phyloP scores from a whole-genome alignment of 805 yeast genomes.

The Pichia eremophila region DNA sequence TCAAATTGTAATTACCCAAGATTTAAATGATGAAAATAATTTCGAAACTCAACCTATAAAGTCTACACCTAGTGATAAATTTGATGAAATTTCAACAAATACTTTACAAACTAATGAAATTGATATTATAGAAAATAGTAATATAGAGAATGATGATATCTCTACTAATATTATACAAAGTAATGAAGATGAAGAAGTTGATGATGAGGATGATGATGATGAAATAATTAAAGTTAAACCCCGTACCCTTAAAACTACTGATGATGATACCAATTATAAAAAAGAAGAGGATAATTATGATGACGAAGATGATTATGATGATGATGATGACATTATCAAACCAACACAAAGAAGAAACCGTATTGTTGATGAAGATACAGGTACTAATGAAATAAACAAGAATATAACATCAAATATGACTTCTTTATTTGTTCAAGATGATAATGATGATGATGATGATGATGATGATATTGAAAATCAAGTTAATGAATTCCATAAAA shows the following conservation, averaged over 20 bases:
- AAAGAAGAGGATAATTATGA: too few relatives aligned
- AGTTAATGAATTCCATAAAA: constrained; percentile 9
- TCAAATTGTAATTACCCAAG: not conserved
- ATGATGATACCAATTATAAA: too few relatives aligned
- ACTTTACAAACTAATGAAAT: too few relatives aligned
- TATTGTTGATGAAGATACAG: not conserved
- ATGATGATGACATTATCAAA: constrained; percentile 4
- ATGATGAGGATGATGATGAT: not conserved
- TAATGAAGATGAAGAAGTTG: not conserved
- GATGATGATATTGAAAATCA: not conserved
- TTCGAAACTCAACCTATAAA: not conserved
- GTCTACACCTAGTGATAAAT: not conserved
- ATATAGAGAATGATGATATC: not conserved
- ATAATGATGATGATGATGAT: not conserved
- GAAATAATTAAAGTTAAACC: not conserved
- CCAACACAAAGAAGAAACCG: not conserved
- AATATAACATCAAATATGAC: not conserved
- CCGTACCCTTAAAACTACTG: too few relatives aligned
- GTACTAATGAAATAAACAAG: not conserved
- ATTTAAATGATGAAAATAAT: not conserved
- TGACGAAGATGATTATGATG: constrained; percentile 1
- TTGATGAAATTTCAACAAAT: too few relatives aligned
- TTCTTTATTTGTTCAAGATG: not conserved
- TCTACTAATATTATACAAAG: not conserved
- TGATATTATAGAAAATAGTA: too few relatives aligned